Percentiles rank a stretch among this genome's conserved stretches.
Evolutionary conservation across 495 filamentous ascomycete species (phyloP).

Genomic region (Penicillium cataractarum): DNA sequence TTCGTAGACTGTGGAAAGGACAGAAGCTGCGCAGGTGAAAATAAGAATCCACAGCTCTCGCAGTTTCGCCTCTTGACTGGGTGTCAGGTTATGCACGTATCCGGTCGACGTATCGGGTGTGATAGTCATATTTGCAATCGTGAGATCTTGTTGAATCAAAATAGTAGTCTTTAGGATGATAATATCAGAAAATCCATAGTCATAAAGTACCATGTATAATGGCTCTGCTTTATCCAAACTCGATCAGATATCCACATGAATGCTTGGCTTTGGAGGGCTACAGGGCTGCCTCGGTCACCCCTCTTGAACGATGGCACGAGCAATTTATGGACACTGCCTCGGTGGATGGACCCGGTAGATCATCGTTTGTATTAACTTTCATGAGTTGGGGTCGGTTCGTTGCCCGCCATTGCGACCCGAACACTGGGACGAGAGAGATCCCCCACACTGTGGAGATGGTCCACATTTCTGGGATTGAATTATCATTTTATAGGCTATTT

Average conservation of each 20-base stretch:
- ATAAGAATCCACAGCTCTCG: conserved; percentile 28
- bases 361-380: neutral
- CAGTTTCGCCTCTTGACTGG: conserved; percentile 21
- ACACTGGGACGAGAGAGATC: conserved; percentile 1
- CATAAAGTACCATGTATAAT: neutral
- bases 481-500: neutral
- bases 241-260: conserved; percentile 15
- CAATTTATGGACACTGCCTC: neutral
- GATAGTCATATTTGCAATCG: conserved; percentile 13
- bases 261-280: neutral
- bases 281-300: conserved; percentile 16
- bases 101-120: conserved; percentile 11
- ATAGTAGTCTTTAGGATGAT: neutral
- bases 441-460: neutral
- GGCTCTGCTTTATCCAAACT: conserved; percentile 4
- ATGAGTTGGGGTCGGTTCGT: neutral
- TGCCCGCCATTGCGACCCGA: neutral
- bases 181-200: neutral
- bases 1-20: conserved; percentile 23
- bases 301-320: neutral
- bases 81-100: conserved; percentile 24
- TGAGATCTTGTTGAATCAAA: neutral
- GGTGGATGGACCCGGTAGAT: conserved; percentile 7
- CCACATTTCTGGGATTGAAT: neutral
- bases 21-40: conserved; percentile 19